These are phyloP conservation scores for Scopulariopsis brevicaulis DNA, from an alignment of 2,329 filamentous ascomycete genomes.

Conservation along the genomic window DNA sequence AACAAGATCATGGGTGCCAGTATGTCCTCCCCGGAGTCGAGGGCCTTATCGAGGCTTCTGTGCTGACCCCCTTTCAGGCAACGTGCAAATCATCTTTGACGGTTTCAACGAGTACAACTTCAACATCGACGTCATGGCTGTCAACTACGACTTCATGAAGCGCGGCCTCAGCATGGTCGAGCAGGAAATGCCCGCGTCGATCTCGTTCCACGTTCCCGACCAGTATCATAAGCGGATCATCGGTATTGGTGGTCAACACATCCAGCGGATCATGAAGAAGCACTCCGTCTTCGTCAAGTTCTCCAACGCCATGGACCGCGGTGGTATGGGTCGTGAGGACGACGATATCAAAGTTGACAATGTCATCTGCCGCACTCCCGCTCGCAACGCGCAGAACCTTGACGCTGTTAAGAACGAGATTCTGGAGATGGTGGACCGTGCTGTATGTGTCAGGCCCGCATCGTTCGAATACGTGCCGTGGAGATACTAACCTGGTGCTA, in stretches of 20 bases:
- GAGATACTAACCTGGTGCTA: neutral
- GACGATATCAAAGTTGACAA: slow-evolving; percentile 99
- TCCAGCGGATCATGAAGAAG: slow-evolving; percentile 99
- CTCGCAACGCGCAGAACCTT: slow-evolving; percentile 90
- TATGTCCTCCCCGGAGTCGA: slow-evolving; percentile 6
- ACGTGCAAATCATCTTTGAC: slow-evolving; percentile 98
- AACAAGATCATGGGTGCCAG: slow-evolving; percentile 99
- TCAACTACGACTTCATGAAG: slow-evolving; percentile 88
- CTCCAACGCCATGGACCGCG: slow-evolving; percentile 96
- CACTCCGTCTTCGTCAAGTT: slow-evolving; percentile 99
- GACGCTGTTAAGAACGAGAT: slow-evolving; percentile 98
- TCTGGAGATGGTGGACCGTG: slow-evolving; percentile 97
- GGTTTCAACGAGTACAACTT: slow-evolving; percentile 99
- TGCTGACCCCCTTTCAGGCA: slow-evolving; percentile 36
- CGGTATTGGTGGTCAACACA: slow-evolving; percentile 94
- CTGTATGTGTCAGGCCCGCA: slow-evolving; percentile 30
- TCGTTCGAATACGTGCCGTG: slow-evolving; percentile 5
- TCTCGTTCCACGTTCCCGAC: slow-evolving; percentile 97
- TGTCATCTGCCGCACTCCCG: slow-evolving; percentile 94
- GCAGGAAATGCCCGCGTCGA: slow-evolving; percentile 97
- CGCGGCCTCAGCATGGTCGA: slow-evolving; percentile 87
- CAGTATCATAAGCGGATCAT: slow-evolving; percentile 99
- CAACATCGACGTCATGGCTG: slow-evolving; percentile 94
- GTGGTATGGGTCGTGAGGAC: slow-evolving; percentile 84
- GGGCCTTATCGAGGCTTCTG: slow-evolving; percentile 6